Conservation (phyloP, 129 eudicot genomes). For the Chrysanthemum lavandulifolium region DNA sequence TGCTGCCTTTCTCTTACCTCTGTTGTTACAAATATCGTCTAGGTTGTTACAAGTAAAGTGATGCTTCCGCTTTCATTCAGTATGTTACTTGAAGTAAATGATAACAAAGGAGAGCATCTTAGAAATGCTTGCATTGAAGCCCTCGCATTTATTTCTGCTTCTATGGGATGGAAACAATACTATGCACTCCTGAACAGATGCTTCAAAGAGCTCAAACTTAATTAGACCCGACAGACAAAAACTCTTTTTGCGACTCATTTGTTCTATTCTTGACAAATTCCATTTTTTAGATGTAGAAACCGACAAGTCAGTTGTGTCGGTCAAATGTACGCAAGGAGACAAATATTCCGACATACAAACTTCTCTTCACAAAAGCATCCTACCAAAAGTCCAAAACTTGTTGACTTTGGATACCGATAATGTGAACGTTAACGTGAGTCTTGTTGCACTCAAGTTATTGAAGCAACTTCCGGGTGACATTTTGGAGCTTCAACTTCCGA, state of each 20-base stretch:
- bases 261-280: conserved; percentile 64
- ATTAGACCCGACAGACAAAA: conserved; percentile 73
- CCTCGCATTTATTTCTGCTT: conserved; percentile 63
- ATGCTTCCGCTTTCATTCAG: conserved; percentile 69
- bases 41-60: conserved; percentile 64
- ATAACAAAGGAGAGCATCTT: conserved; percentile 74
- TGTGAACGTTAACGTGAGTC: conserved; percentile 61
- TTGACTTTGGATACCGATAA: conserved; percentile 63
- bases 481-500: conserved; percentile 69
- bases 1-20: neutral
- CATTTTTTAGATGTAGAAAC: conserved; percentile 45
- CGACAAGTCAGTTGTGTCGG: conserved; percentile 16
- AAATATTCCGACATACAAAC: conserved; percentile 38
- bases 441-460: conserved; percentile 73
- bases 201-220: conserved; percentile 54
- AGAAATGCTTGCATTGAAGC: conserved; percentile 74
- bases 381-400: conserved; percentile 73
- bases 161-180: conserved; percentile 73
- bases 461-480: conserved; percentile 68
- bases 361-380: conserved; percentile 45
- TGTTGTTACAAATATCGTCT: conserved; percentile 15
- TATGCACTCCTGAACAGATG: conserved; percentile 57
- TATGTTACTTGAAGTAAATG: conserved; percentile 63
- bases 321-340: conserved; percentile 6
- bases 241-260: conserved; percentile 63